A percentile compares a stretch with the other conserved stretches of the same genome.
Evolutionary conservation across 2,329 filamentous ascomycete genomes (phyloP).

Genomic region (Ceratocystis alfenasii): DNA sequence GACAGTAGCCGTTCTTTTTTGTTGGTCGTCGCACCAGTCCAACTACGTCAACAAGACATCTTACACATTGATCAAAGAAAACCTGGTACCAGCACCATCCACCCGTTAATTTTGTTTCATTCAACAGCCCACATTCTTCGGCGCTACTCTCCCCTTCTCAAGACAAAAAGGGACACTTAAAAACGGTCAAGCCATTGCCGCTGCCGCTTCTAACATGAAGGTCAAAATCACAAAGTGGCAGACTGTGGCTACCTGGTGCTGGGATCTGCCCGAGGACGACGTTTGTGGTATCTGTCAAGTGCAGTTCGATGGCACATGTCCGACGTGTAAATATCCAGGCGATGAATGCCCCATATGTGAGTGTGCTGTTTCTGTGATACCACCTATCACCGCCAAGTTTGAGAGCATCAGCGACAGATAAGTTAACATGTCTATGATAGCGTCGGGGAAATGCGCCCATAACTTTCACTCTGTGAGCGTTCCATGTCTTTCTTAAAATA

Average conservation of each 20-base stretch:
- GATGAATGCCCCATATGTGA: slow-evolving; percentile 86
- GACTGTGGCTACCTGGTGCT: slow-evolving; percentile 90
- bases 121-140: no score
- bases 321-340: slow-evolving; percentile 93
- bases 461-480: slow-evolving; percentile 83
- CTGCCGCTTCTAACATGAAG: slow-evolving; percentile 54
- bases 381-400: not conserved
- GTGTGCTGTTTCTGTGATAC: slow-evolving; percentile 29
- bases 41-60: not conserved
- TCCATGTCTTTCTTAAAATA: not conserved
- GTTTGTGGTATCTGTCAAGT: slow-evolving; percentile 98
- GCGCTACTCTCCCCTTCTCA: no score
- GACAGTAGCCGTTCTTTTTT: not conserved
- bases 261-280: slow-evolving; percentile 95
- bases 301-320: slow-evolving; percentile 94
- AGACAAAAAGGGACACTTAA: not conserved
- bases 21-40: not conserved
- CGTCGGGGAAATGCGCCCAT: slow-evolving; percentile 92
- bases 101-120: no score
- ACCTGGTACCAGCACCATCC: no score
- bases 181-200: no score
- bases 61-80: not conserved
- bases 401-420: slow-evolving; percentile 15
- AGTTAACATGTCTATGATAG: slow-evolving; percentile 35
- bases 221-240: slow-evolving; percentile 90